Evolutionary conservation across 495 filamentous ascomycete genomes (phyloP), one percentile per base, ranked within the genome.

Genomic region (Podospora conica): DNA sequence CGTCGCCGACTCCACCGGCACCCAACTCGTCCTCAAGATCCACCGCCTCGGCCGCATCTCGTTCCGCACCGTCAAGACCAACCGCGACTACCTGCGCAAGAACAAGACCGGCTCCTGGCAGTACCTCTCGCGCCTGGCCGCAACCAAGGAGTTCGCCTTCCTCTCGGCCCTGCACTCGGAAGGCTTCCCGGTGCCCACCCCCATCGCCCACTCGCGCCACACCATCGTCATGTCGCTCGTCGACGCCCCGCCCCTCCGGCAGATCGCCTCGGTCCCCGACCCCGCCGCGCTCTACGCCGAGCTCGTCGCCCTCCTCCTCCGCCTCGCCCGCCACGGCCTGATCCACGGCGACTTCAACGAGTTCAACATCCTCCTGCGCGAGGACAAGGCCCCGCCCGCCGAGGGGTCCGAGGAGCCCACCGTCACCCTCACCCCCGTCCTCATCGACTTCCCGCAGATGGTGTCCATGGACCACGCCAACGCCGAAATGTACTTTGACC

Each of bases 271-370:
- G 48, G 88, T 97, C 7, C 86, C 91, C 12, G 84, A 96, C 60
- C 91, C 92, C 0, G 91, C 91, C 9, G 74, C 71, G 27, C 82
- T 99, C 21, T 98, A 98, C 79, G 88, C 89, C 40, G 90, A 96
- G 61, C 80, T 99, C 61, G 96, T 99, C 75, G 84, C 87, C 61
- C 86, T 97, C 66, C 91, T 97, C 66, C 74, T 99, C 55, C 82
- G 86, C 59, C 83, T 99, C 24, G 95, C 95, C n/a, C 82, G 84
- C 28, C 88, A 90, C 70, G 96, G 95, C 9, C 79, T 99, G 64
- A 98, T 99, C 62, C 95, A 99, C 75, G 96, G 95, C 69, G 95
- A 99, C 75, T 98, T 96, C 80, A 99, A 99, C 80, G 96, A 98
- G 79, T 99, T 99, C 82, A 99, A 99, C 73, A 91, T 99, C 65